Evolutionary conservation across 345 rosid genomes (phyloP), one percentile per base, ranked within the genome.

Genomic region (Jatropha curcas): DNA sequence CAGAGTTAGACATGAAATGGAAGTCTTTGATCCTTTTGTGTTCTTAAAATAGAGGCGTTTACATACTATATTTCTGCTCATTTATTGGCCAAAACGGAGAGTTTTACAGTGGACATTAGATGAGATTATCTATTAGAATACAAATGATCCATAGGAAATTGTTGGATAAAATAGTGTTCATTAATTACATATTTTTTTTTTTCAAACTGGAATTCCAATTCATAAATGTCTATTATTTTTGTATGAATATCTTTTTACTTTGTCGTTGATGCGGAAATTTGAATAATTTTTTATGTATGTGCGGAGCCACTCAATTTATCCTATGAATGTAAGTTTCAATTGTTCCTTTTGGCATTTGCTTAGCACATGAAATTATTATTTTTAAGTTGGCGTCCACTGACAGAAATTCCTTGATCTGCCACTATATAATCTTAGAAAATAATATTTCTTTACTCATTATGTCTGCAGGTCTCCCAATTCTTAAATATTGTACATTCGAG

Each of bases 391-490:
- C 43, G 41, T 60, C 5, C 13, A 33, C 64, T 60, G 39, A n/a
- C n/a, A n/a, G 17, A 25, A 10, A 9, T n/a, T 59, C 24, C 65
- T 34, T 25, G 5, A 50, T 17, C 14, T 17, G 17, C 7, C 27
- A 4, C 16, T 67, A 28, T 27, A 48, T 8, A 0, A n/a, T 30
- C 27, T 37, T 13, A 31, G 6, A 43, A 16, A 7, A 14, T 34
- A 6, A 57, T 39, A 56, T 28, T 4, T 59, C 27, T 62, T 41
- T 48, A 48, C 39, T n/a, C 73, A 4, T 50, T 67, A 5, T 75
- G n/a, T 73, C 76, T 53, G 74, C 84, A 92, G 99, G 96, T 95
- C 2, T 86, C 99, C 70, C 81, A 84, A 86, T 91, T 85, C 94
- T 95, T 68, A 68, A 79, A 55, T 85, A 92, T 65, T 95, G 97